A percentile compares a stretch with the other conserved stretches of the same genome.
These are phyloP conservation scores for Lagenidium giganteum DNA, from an alignment of 352 stramenopile genomes.

Conservation along the genomic window DNA sequence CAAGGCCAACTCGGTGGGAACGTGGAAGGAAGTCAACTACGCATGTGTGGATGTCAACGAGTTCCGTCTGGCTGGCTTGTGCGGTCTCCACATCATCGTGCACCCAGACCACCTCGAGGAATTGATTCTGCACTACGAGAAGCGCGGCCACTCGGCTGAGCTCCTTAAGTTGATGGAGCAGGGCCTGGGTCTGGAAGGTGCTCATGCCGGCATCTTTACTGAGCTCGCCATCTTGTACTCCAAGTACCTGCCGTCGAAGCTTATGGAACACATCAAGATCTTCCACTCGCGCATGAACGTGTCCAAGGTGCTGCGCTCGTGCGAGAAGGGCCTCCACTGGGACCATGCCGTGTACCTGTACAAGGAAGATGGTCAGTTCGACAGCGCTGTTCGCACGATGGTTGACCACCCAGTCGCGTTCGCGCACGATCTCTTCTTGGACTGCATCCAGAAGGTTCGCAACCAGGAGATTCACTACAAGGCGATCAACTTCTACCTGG, in stretches of 20 bases:
- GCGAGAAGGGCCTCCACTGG: constrained; percentile 98
- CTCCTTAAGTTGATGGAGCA: constrained; percentile 98
- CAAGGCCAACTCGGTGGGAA: constrained; percentile 99
- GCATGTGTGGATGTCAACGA: constrained; percentile 97
- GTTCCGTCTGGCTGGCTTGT: constrained; percentile 97
- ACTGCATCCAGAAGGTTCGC: constrained; percentile 98
- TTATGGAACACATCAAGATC: constrained; percentile 99
- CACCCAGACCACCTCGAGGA: constrained; percentile 99
- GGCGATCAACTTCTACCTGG: constrained; percentile 98
- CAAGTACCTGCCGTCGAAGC: constrained; percentile 98
- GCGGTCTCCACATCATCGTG: constrained; percentile 99
- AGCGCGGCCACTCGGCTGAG: constrained; percentile 94
- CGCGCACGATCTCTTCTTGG: constrained; percentile 98
- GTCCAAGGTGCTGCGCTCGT: constrained; percentile 96
- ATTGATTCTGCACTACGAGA: constrained; percentile 98
- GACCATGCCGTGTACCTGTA: constrained; percentile 98
- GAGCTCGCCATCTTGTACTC: constrained; percentile 99
- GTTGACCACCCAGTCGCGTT: constrained; percentile 97
- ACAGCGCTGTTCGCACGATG: constrained; percentile 99
- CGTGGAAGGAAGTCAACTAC: constrained; percentile 99
- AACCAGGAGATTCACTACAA: constrained; percentile 99
- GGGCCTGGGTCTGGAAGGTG: constrained; percentile 97
- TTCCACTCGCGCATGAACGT: constrained; percentile 99
- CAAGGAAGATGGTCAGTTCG: constrained; percentile 99
- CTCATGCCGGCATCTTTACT: constrained; percentile 99